Base-by-base conservation (phyloP, 768 basidiomycete genomes). In the Suillus variegatus region DNA sequence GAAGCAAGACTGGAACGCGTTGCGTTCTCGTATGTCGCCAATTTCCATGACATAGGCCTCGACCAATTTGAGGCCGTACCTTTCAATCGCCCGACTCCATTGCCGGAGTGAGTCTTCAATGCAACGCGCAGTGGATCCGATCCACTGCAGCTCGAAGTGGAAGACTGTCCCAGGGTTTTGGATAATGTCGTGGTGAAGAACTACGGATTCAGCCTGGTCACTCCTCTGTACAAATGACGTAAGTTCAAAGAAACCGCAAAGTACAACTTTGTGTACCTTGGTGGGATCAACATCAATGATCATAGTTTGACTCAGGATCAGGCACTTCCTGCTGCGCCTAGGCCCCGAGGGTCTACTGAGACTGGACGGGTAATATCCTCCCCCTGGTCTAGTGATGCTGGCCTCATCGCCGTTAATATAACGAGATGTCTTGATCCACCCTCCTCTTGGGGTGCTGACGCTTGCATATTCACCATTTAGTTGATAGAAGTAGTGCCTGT, bases 91-190 rank as follows among this genome's bases (percentile, higher is more conserved):
- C 47, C 92, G 83, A 63, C 86, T 86, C 92, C 95, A 95, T 61
- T 86, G 83, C 46, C 91, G 87, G 28, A 97, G 82, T 61, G 91
- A 85, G 68, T 97, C 95, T 68, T 98, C 96, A 61, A 99, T 92
- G 67, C 89, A 90, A 25, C 93, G 87, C 28, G 95, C 94, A 1
- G 95, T 95, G 2, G 95, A 92, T 3, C 94, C 95, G 47, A 99
- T 90, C 97, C 97, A 99, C 67, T 97, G 93, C 36, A 99, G 82
- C 76, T 99, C 96, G 71, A 99, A 95, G 76, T 99, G 97, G 79
- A 97, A 97, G 65, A 92, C 93, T 36, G 91, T 97, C n/a, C 83
- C 86, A 0, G 94, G 92, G 72, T 98, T 98, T 76, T 98, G 97
- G 61, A 97, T 92, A 64, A 97, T 87, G 77, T 99, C 97, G 76